Percentiles rank a stretch among this genome's conserved stretches.
These are phyloP conservation scores for Sclerotinia trifoliorum DNA, from an alignment of 2,329 filamentous ascomycete genomes.

Conservation along the genomic window DNA sequence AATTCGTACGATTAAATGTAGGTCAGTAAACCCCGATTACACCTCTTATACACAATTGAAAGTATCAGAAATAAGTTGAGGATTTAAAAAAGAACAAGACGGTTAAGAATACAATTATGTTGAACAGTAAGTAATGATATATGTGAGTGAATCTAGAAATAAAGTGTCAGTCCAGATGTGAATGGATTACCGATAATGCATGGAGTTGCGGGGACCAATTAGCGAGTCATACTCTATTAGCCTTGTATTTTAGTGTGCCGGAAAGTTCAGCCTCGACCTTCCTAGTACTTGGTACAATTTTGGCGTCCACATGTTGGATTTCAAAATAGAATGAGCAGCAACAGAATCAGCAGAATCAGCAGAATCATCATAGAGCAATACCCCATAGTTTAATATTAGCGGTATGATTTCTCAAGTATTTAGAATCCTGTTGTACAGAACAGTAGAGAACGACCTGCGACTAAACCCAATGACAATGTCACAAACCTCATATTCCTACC, in stretches of 20 bases:
- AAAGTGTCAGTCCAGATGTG: neutral
- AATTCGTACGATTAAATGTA: neutral
- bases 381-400: neutral
- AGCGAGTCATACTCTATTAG: neutral
- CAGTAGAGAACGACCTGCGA: neutral
- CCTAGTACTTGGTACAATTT: too few relatives aligned
- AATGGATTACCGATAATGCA: constrained; percentile 12
- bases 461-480: neutral
- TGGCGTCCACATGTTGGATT: neutral
- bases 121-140: neutral
- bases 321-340: neutral
- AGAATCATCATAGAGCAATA: neutral
- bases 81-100: neutral
- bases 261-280: too few relatives aligned
- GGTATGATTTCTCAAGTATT: neutral
- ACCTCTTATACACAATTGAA: neutral
- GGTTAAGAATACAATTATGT: constrained; percentile 5
- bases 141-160: constrained; percentile 11
- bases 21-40: neutral
- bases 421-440: neutral
- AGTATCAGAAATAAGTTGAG: neutral
- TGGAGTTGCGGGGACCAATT: neutral
- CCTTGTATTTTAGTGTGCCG: neutral
- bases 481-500: constrained; percentile 7
- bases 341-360: too few relatives aligned